Percentiles rank a stretch among this genome's conserved stretches.
phyloP scores from a whole-genome alignment of 768 basidiomycete genomes.

The Pholiota conissans region DNA sequence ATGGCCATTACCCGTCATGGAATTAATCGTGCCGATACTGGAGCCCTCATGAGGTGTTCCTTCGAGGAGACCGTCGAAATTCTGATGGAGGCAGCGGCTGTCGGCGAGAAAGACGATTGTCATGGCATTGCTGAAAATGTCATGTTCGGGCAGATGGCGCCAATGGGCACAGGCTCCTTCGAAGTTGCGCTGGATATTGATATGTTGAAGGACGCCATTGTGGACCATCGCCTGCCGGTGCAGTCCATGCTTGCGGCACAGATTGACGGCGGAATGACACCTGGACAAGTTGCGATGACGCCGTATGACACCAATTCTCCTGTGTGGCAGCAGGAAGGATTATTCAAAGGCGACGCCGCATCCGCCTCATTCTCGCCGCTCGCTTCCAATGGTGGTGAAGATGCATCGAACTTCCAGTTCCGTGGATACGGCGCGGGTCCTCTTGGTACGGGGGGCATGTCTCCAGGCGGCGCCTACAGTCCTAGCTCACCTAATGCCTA shows the following conservation, averaged over 20 bases:
- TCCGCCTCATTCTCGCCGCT: conserved; percentile 95
- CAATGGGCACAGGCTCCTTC: conserved; percentile 97
- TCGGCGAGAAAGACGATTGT: conserved; percentile 98
- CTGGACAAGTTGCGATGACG: conserved; percentile 91
- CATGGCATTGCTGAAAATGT: conserved; percentile 99
- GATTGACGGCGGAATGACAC: conserved; percentile 87
- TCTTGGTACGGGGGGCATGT: conserved; percentile 81
- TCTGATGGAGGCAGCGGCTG: conserved; percentile 96
- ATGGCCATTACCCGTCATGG: conserved; percentile 99
- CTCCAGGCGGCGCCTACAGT: conserved; percentile 86
- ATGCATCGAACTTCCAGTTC: conserved; percentile 69
- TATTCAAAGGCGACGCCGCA: conserved; percentile 81
- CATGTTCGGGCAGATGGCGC: conserved; percentile 99
- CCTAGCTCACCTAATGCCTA: conserved; percentile 90
- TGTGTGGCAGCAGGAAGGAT: conserved; percentile 75
- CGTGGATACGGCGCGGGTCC: conserved; percentile 87
- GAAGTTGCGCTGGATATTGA: conserved; percentile 96
- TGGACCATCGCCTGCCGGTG: conserved; percentile 91
- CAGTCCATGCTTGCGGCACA: conserved; percentile 78
- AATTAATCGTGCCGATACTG: conserved; percentile 99
- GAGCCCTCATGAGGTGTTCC: conserved; percentile 96
- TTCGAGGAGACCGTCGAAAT: conserved; percentile 99
- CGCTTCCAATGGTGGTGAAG: conserved; percentile 83
- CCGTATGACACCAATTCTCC: conserved; percentile 95
- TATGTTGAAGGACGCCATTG: conserved; percentile 98